A percentile compares a stretch with the other conserved stretches of the same genome.
Conservation (phyloP, 2,329 filamentous ascomycete species). For the Fusarium avenaceum region DNA sequence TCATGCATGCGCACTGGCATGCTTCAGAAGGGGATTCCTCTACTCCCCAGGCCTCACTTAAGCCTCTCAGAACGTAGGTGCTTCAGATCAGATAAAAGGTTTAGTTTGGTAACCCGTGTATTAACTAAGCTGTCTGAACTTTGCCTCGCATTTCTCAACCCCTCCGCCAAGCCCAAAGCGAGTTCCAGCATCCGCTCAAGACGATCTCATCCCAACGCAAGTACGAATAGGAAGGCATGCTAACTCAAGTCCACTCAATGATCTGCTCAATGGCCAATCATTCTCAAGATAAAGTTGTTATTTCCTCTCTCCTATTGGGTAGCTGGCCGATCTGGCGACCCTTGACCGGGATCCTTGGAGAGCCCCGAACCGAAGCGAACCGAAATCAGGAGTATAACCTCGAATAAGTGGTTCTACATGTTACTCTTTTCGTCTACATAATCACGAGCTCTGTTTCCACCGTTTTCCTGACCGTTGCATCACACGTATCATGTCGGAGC, state of each 20-base stretch:
- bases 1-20: too few species aligned
- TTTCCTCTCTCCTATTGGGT: not conserved
- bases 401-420: conserved; percentile 11
- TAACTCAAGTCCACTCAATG: not conserved
- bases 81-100: too few species aligned
- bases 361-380: conserved; percentile 29
- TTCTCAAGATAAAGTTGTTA: not conserved
- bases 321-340: not conserved
- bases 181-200: not conserved
- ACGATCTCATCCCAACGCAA: not conserved
- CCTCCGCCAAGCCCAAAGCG: too few species aligned
- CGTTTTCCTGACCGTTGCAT: conserved; percentile 2
- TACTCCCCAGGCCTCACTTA: too few species aligned
- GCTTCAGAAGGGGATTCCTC: too few species aligned
- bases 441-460: conserved; percentile 15
- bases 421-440: conserved; percentile 22
- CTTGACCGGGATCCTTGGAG: not conserved
- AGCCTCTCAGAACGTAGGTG: too few species aligned
- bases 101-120: too few species aligned
- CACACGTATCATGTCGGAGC: conserved; percentile 22
- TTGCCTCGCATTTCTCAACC: too few species aligned
- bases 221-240: not conserved
- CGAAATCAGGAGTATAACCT: not conserved
- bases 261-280: not conserved
- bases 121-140: too few species aligned